Base-by-base conservation (phyloP, 108 stramenopile genomes). In the Fragilaria radians region DNA sequence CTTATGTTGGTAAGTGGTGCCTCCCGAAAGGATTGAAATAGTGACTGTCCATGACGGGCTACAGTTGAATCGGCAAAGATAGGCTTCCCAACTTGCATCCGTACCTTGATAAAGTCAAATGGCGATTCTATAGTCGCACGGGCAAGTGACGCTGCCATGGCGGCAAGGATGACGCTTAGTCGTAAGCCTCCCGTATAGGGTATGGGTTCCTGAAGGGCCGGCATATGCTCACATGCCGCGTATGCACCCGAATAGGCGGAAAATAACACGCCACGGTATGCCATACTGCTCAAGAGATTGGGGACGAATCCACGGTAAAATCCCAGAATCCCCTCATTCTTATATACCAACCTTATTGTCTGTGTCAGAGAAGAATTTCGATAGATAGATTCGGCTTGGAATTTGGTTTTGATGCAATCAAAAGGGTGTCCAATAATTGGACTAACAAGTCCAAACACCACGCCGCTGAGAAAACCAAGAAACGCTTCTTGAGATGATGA, bases 91-190 rank as follows among this genome's bases (percentile, higher is more conserved):
- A 61, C n/a, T 52, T 66, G 65, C 5, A 4, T 3, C 29, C 72
- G 72, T 1, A 68, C 61, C 61, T 73, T 73, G 61, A 73, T 19
- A 23, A 56, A 61, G 26, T 73, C 72, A 21, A 68, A 48, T 5
- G 72, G 72, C n/a, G 49, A 26, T 56, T 73, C 72, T 5, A 73
- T 48, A 1, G 25, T 21, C 4, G 36, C 57, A 28, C 72, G 49
- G 0, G 47, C 61, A 21, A 66, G 14, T 4, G 54, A 26, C 23
- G 56, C 58, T 18, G 60, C 52, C 32, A 66, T 55, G 47, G 57
- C 72, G 23, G 49, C 67, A 9, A 68, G 5, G 3, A 73, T 11
- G 57, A 73, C 72, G 24, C 63, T 58, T 5, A 63, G 65, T 27
- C 48, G 33, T 36, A 66, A 21, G 4, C 65, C 65, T 5, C 65